These are phyloP conservation scores for Nannochloropsis granulata DNA, from an alignment of 108 stramenopile species.

Conservation along the genomic window DNA sequence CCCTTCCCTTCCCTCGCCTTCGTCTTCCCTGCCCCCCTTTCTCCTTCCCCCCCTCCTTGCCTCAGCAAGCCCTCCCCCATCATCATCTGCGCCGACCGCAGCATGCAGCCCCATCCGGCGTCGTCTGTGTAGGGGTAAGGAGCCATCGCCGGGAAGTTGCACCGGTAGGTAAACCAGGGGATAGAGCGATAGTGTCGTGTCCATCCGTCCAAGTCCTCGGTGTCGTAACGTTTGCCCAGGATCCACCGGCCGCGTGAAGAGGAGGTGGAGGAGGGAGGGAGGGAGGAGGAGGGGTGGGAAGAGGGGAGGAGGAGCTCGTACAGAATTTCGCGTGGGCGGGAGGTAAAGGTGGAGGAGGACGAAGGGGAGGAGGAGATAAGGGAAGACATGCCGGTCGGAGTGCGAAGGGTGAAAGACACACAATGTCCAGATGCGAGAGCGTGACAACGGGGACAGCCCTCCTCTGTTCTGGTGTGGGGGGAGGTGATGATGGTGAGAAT, in stretches of 20 bases:
- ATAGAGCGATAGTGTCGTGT: conserved; percentile 1
- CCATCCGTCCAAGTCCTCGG: neutral
- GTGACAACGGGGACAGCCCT: no score
- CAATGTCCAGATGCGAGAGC: no score
- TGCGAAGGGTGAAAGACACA: neutral
- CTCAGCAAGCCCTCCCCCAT: conserved; percentile 60
- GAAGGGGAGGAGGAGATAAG: neutral
- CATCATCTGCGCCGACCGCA: conserved; percentile 91
- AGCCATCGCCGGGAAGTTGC: conserved; percentile 55
- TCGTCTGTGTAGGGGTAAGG: conserved; percentile 67
- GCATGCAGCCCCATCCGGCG: conserved; percentile 98
- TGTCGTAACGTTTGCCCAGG: neutral
- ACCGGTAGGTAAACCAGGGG: conserved; percentile 42
- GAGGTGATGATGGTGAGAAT: no score
- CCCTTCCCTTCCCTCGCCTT: no score
- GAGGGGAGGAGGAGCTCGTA: neutral
- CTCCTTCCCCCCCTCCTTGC: conserved; percentile 15
- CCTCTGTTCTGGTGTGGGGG: no score
- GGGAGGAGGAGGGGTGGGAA: neutral
- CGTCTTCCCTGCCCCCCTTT: no score
- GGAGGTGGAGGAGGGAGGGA: neutral
- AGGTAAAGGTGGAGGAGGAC: neutral
- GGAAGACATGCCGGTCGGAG: neutral
- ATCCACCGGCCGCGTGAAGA: neutral
- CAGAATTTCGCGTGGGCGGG: neutral